phyloP scores from a whole-genome alignment of 305 asterid species.

The Solanum aculeatissimum region DNA sequence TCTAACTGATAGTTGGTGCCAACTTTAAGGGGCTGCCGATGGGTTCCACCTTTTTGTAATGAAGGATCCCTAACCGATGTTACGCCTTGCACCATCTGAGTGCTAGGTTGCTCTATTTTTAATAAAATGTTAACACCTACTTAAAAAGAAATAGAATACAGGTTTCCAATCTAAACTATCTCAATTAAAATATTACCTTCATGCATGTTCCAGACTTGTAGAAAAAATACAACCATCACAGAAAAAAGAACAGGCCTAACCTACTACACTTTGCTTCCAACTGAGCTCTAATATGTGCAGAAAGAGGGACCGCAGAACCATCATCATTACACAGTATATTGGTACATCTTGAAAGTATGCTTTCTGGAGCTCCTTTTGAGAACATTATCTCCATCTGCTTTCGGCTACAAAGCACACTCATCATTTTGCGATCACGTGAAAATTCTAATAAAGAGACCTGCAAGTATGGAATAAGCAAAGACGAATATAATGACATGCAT shows the following conservation, averaged over 20 bases:
- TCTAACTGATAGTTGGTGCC: background rate
- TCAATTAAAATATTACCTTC: background rate
- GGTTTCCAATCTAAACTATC: background rate
- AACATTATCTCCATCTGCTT: slow-evolving; percentile 93
- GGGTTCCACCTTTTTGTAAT: background rate
- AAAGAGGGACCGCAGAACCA: slow-evolving; percentile 71
- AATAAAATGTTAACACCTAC: background rate
- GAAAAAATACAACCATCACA: background rate
- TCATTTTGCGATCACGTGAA: slow-evolving; percentile 99
- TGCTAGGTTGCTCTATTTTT: background rate
- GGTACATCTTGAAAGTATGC: slow-evolving; percentile 87
- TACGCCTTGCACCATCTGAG: background rate
- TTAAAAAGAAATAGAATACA: background rate
- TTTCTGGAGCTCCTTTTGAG: slow-evolving; percentile 99
- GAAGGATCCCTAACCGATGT: background rate
- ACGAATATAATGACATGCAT: background rate
- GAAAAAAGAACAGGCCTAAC: slow-evolving; percentile 21
- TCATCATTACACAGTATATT: slow-evolving; percentile 82
- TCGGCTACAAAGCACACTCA: slow-evolving; percentile 97
- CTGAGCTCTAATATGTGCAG: slow-evolving; percentile 72
- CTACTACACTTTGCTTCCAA: slow-evolving; percentile 73
- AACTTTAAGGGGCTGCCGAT: background rate
- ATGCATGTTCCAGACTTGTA: background rate
- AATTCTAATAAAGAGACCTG: slow-evolving; percentile 90
- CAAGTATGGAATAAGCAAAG: slow-evolving; percentile 4